Evolutionary conservation across 2,329 filamentous ascomycete species (phyloP).

Genomic region (Arthrobotrys sphaeroides): DNA sequence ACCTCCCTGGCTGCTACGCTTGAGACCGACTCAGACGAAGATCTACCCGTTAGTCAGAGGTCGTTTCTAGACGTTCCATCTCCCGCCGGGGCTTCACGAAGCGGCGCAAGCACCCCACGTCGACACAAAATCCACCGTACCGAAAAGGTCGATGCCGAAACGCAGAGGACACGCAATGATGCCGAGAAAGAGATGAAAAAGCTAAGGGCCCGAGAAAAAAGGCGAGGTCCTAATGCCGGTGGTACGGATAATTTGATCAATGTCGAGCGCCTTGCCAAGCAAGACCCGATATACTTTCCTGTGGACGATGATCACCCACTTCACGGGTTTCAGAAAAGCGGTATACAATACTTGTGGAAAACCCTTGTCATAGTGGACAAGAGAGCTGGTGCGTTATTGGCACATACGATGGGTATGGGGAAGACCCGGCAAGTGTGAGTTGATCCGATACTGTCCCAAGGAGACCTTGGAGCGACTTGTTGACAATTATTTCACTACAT

Average conservation of each 20-base stretch:
- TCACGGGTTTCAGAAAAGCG: constrained; percentile 81
- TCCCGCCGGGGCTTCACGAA: background rate
- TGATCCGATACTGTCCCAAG: background rate
- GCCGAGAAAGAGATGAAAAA: constrained; percentile 2
- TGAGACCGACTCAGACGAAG: constrained; percentile 6
- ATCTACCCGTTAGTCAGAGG: constrained; percentile 7
- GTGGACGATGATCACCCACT: constrained; percentile 60
- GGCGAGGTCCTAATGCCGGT: background rate
- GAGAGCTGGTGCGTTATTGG: constrained; percentile 56
- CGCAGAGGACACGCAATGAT: constrained; percentile 24
- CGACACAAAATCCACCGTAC: constrained; percentile 34
- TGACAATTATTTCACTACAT: background rate
- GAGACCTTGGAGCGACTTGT: background rate
- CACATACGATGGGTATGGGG: constrained; percentile 79
- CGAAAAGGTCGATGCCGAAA: constrained; percentile 29
- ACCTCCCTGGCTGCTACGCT: background rate
- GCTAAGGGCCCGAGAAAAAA: background rate
- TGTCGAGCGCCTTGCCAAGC: constrained; percentile 51
- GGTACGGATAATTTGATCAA: constrained; percentile 51
- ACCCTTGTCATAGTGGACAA: constrained; percentile 69
- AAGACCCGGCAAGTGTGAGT: constrained; percentile 86
- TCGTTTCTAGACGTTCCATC: background rate
- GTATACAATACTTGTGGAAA: constrained; percentile 89
- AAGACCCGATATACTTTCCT: constrained; percentile 55
- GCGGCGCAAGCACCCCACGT: constrained; percentile 11